Evolutionary conservation across 2,329 filamentous ascomycete species (phyloP).

Genomic region (Delphinella strobiligena): DNA sequence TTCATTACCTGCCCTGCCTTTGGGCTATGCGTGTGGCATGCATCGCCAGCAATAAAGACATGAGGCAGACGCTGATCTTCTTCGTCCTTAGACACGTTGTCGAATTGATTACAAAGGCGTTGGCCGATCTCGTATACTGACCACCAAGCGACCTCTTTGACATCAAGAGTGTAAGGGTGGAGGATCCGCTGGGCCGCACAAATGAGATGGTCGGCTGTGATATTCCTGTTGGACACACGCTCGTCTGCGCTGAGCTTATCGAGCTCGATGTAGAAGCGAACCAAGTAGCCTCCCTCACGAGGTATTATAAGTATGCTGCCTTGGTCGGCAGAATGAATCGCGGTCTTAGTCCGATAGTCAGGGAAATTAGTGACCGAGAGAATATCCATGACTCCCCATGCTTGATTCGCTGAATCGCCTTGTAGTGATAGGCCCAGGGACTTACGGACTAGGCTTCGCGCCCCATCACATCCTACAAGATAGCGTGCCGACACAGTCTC

Average conservation of each 20-base stretch:
- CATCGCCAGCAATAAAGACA: conserved; percentile 11
- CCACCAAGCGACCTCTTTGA: conserved; percentile 47
- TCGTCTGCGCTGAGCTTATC: conserved; percentile 30
- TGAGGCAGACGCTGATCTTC: conserved; percentile 34
- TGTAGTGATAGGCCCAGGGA: conserved; percentile 11
- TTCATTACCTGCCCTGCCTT: conserved; percentile 11
- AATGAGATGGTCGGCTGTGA: conserved; percentile 42
- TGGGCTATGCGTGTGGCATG: conserved; percentile 10
- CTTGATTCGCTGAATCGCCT: conserved; percentile 12
- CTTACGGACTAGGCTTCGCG: conserved; percentile 10
- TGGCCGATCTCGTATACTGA: conserved; percentile 68
- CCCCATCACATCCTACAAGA: conserved; percentile 15
- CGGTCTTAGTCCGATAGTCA: conserved; percentile 40
- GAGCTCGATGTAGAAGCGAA: conserved; percentile 24
- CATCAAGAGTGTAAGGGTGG: conserved; percentile 50
- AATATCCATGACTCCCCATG: conserved; percentile 13
- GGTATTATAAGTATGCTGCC: conserved; percentile 75
- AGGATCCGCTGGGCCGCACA: conserved; percentile 52
- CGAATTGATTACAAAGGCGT: conserved; percentile 37
- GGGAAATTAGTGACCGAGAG: conserved; percentile 9
- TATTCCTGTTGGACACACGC: conserved; percentile 1
- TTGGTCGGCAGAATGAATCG: conserved; percentile 45
- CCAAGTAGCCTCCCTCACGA: conserved; percentile 20
- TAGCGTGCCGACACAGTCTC: conserved; percentile 13
- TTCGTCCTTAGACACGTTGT: conserved; percentile 26